These are phyloP conservation scores for Diutina rugosa DNA, from an alignment of 1,139 yeast genomes.

Conservation along the genomic window DNA sequence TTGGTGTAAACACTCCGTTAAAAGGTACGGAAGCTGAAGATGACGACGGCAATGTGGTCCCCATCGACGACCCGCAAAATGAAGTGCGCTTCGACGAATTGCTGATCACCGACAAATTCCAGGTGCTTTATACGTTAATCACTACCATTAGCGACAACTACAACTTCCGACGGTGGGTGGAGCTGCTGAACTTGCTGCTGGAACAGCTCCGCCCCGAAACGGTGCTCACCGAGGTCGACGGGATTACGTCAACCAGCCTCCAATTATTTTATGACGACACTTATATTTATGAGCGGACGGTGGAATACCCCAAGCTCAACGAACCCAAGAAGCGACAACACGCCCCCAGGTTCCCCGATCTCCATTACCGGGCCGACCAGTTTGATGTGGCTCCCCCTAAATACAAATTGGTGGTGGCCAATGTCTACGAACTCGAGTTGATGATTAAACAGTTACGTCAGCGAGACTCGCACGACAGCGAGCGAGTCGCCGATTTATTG, in stretches of 20 bases:
- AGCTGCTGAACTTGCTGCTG: slow-evolving; percentile 21
- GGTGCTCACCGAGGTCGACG: slow-evolving; percentile 9
- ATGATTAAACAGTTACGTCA: slow-evolving; percentile 10
- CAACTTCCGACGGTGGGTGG: slow-evolving; percentile 30
- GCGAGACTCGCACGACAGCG: slow-evolving; percentile 8
- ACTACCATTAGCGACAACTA: slow-evolving; percentile 20
- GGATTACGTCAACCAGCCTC: slow-evolving; percentile 17
- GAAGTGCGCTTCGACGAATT: slow-evolving; percentile 20
- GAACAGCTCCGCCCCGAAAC: slow-evolving; percentile 18
- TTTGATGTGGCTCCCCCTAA: slow-evolving; percentile 20
- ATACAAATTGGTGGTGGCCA: slow-evolving; percentile 20
- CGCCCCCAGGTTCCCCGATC: slow-evolving; percentile 22
- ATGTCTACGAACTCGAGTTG: slow-evolving; percentile 19
- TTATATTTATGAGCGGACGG: slow-evolving; percentile 28
- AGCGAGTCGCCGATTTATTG: slow-evolving; percentile 10
- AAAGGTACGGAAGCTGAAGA: slow-evolving; percentile 13
- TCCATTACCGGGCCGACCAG: slow-evolving; percentile 11
- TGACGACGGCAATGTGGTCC: slow-evolving; percentile 6
- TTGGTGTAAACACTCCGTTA: slow-evolving; percentile 2
- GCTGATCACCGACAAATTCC: slow-evolving; percentile 30
- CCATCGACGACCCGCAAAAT: slow-evolving; percentile 6
- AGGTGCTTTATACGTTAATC: slow-evolving; percentile 29
- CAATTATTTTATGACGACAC: slow-evolving; percentile 30
- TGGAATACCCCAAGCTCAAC: slow-evolving; percentile 16
- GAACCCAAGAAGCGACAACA: slow-evolving; percentile 29